phyloP scores from a whole-genome alignment of 106 monocot species.

The Dioscorea alata region DNA sequence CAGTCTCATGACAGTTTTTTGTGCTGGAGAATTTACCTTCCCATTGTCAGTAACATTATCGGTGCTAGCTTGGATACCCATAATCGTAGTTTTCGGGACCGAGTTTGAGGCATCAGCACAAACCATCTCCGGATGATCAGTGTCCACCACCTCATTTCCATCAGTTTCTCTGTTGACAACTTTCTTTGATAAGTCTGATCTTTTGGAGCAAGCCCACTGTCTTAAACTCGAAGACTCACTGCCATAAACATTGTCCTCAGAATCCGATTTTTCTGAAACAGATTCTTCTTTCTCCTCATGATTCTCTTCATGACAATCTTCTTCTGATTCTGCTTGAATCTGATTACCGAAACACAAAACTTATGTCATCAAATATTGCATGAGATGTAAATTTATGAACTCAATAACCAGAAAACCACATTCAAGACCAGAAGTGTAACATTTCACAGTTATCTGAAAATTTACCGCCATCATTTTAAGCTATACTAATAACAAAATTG shows the following conservation, averaged over 20 bases:
- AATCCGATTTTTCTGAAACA: not conserved
- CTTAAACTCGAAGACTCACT: slow-evolving; percentile 17
- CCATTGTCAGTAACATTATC: not conserved
- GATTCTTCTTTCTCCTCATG: slow-evolving; percentile 17
- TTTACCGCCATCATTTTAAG: no score
- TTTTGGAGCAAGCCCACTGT: slow-evolving; percentile 59
- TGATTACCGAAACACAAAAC: slow-evolving; percentile 8
- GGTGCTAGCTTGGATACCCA: slow-evolving; percentile 8
- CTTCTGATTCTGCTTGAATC: slow-evolving; percentile 17
- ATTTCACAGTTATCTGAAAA: no score
- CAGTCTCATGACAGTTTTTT: not conserved
- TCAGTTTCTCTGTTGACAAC: slow-evolving; percentile 9
- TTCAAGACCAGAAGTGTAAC: no score
- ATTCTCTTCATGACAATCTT: not conserved
- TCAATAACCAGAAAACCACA: no score
- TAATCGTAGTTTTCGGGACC: slow-evolving; percentile 17
- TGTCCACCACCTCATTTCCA: slow-evolving; percentile 16
- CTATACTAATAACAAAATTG: no score
- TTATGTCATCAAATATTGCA: slow-evolving; percentile 1
- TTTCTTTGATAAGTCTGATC: slow-evolving; percentile 40
- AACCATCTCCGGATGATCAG: slow-evolving; percentile 1
- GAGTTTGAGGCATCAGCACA: slow-evolving; percentile 3
- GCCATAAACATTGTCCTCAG: not conserved
- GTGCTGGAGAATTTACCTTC: slow-evolving; percentile 8
- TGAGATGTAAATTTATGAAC: not conserved